Conservation (phyloP, 1,139 yeast genomes). For the Saccharomyces pastorianus region DNA sequence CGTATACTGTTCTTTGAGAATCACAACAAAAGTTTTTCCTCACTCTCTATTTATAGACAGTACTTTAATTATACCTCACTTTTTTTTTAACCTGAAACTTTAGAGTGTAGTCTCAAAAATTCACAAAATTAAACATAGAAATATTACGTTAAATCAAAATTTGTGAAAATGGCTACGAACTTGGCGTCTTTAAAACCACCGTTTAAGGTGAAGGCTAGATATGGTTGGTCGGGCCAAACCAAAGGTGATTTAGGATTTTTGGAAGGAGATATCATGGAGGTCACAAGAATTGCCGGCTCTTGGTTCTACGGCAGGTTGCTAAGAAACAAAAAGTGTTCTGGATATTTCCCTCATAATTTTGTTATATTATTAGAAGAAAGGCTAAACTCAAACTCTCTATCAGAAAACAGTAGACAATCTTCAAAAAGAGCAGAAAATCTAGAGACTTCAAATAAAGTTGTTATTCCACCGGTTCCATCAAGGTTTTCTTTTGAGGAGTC, state of each 20-base stretch:
- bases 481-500: background rate
- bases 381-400: conserved; percentile 4
- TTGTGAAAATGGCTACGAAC: background rate
- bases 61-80: too few relatives aligned
- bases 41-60: too few relatives aligned
- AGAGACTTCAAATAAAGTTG: background rate
- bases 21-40: too few relatives aligned
- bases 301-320: conserved; percentile 86
- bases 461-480: conserved; percentile 5
- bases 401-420: background rate
- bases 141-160: background rate
- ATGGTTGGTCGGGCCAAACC: conserved; percentile 88
- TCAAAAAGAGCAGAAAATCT: background rate
- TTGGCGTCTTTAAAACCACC: conserved; percentile 38
- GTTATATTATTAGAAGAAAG: conserved; percentile 48
- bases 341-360: conserved; percentile 80
- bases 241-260: conserved; percentile 86
- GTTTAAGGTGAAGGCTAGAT: conserved; percentile 66
- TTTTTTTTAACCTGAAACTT: too few relatives aligned
- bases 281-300: conserved; percentile 74
- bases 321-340: conserved; percentile 67
- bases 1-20: background rate
- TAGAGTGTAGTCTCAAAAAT: too few relatives aligned
- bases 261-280: conserved; percentile 87
- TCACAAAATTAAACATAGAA: too few relatives aligned